phyloP scores from a whole-genome alignment of 768 basidiomycete genomes.

The Cystofilobasidium ferigula region DNA sequence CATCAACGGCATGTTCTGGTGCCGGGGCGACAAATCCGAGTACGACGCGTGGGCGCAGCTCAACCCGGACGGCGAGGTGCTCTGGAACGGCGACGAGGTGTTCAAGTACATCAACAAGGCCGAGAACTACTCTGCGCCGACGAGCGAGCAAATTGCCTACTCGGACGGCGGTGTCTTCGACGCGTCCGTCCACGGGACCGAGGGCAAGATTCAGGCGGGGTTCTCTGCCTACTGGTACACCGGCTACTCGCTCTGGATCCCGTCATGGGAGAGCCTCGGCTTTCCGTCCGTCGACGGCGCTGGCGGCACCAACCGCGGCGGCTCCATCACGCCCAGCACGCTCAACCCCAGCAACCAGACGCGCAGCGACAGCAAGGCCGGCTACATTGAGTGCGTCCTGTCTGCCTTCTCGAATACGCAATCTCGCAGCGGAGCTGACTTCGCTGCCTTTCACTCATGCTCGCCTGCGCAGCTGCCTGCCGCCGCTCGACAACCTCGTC shows the following conservation, averaged over 20 bases:
- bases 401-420: too few relatives aligned
- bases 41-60: constrained; percentile 43
- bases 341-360: constrained; percentile 59
- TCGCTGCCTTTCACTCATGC: background rate
- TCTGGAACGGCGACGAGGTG: constrained; percentile 35
- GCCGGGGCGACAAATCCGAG: constrained; percentile 29
- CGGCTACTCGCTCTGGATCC: constrained; percentile 19
- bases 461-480: background rate
- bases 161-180: constrained; percentile 16
- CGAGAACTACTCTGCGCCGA: constrained; percentile 21
- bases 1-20: constrained; percentile 58
- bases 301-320: constrained; percentile 30
- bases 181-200: constrained; percentile 13
- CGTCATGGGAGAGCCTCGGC: constrained; percentile 1
- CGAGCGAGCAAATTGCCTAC: constrained; percentile 13
- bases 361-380: constrained; percentile 53
- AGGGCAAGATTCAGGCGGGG: constrained; percentile 12
- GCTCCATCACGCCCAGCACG: constrained; percentile 47
- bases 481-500: constrained; percentile 48
- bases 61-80: constrained; percentile 31
- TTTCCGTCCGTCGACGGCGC: constrained; percentile 19
- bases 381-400: constrained; percentile 47
- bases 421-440: background rate
- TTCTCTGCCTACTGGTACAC: constrained; percentile 25
- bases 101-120: constrained; percentile 28